Base-by-base conservation (phyloP, 192 early-diverging fungal species). In the Ambispora gerdemannii region DNA sequence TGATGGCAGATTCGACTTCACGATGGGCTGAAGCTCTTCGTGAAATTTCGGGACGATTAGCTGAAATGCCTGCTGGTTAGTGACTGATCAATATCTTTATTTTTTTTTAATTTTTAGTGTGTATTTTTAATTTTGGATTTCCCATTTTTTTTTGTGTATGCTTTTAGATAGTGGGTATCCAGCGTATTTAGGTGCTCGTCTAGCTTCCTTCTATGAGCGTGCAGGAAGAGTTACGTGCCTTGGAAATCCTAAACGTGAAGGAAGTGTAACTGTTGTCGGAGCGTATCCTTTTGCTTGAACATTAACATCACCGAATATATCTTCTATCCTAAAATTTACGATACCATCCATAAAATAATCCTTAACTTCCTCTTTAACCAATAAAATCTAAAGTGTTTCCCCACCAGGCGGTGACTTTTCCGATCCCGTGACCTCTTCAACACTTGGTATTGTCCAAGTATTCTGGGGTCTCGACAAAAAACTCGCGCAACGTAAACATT, bases 391-490 rank as follows among this genome's bases (percentile, higher is more conserved):
- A 63, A 90, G 89, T 67, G 97, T 99, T n/a, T 99, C 97, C 2
- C 97, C 97, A 47, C 96, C 97, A 10, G 97, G 97, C 74, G 97
- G 97, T 84, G 97, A 99, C 80, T 98, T 97, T 79, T 95, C 97
- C 55, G 97, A 99, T 82, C 96, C 97, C 30, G 97, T 99, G 24
- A 99, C 97, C 19, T 82, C 92, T 25, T 90, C 97, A 15, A 99
- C 97, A 1, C 84, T 99, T 58, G 87, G 95, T 83, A 99, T 99
- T 82, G 97, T 99, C 2, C 97, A 99, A 79, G 97, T 99, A 56
- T 99, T 99, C 88, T 99, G 97, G 97, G 97, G 96, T 77, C 78
- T 99, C 68, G 97, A 99, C 84, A 99, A 99, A 88, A 99, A 99
- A 84, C 84, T 99, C 36, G 97, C 97, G 6, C 97, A 99, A 81